A percentile compares a stretch with the other conserved stretches of the same genome.
These are phyloP conservation scores for Salix purpurea DNA, from an alignment of 345 rosid species.

Conservation along the genomic window DNA sequence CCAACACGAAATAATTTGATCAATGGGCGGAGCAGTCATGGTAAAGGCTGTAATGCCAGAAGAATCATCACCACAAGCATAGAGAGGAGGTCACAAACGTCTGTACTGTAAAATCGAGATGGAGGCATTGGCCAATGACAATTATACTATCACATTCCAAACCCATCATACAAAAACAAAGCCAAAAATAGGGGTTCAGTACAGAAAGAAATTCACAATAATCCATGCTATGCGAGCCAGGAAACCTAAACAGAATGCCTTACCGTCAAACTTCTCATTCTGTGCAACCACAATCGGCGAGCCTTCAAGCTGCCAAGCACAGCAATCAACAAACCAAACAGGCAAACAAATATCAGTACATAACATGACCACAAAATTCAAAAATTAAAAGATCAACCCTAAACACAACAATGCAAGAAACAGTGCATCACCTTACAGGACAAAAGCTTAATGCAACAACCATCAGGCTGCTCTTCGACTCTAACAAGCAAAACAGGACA, in stretches of 20 bases:
- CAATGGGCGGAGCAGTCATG: no score
- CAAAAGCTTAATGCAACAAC: slow-evolving; percentile 86
- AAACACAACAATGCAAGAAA: neutral
- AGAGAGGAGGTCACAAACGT: no score
- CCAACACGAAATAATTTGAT: no score
- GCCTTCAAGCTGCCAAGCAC: slow-evolving; percentile 69
- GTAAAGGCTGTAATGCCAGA: no score
- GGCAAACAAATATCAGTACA: neutral
- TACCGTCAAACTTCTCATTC: slow-evolving; percentile 93
- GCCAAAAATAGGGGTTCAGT: neutral
- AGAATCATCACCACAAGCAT: no score
- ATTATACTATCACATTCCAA: neutral
- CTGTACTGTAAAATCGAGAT: no score
- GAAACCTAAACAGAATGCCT: slow-evolving; percentile 14
- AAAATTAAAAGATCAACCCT: neutral
- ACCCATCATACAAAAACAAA: neutral
- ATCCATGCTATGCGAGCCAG: neutral
- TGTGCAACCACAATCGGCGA: slow-evolving; percentile 83
- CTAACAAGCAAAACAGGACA: slow-evolving; percentile 90
- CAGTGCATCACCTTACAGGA: slow-evolving; percentile 64
- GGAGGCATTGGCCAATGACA: neutral
- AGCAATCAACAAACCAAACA: slow-evolving; percentile 16
- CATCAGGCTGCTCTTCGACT: slow-evolving; percentile 83
- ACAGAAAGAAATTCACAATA: neutral
- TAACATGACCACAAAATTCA: neutral